Conservation (phyloP, 2,329 filamentous ascomycete species). For the Aureobasidium uvarum region DNA sequence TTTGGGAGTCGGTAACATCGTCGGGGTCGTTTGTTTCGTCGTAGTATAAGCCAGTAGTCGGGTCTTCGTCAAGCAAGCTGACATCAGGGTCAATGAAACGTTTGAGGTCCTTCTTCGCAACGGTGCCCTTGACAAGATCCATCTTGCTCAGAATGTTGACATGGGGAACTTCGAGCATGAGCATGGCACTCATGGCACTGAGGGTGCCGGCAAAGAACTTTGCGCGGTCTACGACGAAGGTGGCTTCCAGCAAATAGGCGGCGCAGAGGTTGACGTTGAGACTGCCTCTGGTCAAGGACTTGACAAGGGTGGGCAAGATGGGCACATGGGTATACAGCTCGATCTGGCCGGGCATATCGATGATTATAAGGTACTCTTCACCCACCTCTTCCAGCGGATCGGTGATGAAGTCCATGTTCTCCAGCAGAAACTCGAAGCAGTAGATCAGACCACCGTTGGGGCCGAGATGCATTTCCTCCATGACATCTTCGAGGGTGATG, state of each 20-base stretch:
- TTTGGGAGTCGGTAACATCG: constrained; percentile 59
- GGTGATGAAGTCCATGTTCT: constrained; percentile 89
- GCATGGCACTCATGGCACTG: constrained; percentile 97
- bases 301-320: constrained; percentile 79
- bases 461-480: constrained; percentile 89
- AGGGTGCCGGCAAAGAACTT: constrained; percentile 97
- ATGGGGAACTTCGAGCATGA: constrained; percentile 96
- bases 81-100: constrained; percentile 86
- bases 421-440: constrained; percentile 93
- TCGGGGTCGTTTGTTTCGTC: constrained; percentile 42
- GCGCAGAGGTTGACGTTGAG: constrained; percentile 91
- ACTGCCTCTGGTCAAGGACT: constrained; percentile 75
- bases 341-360: constrained; percentile 99
- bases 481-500: constrained; percentile 90
- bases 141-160: constrained; percentile 97
- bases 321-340: constrained; percentile 98
- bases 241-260: constrained; percentile 90
- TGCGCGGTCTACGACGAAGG: constrained; percentile 90
- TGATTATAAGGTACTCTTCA: constrained; percentile 94
- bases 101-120: constrained; percentile 84
- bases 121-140: constrained; percentile 89
- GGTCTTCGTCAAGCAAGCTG: constrained; percentile 76
- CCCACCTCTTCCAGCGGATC: constrained; percentile 80
- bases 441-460: constrained; percentile 93
- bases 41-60: constrained; percentile 51